Evolutionary conservation across 192 early-diverging fungal genomes (phyloP), one percentile per base, ranked within the genome.

Genomic region (Rhizophagus clarus): DNA sequence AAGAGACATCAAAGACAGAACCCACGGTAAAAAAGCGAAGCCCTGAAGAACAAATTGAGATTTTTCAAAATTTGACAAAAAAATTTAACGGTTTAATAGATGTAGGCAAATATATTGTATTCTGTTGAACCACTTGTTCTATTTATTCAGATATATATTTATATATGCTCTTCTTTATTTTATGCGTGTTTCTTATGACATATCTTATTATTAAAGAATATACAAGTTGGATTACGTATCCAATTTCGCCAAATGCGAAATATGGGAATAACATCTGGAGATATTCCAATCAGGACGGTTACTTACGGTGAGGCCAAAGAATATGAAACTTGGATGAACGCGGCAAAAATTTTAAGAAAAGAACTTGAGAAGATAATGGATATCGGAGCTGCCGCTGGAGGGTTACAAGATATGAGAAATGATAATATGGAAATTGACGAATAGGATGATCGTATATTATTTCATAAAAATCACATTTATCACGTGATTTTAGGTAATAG

Each of bases 241-340:
- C 82, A 86, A 61, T 86, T 86, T 79, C 85, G 80, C 45, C 74
- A 81, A 28, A 67, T 86, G 79, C 83, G 82, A 60, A 83, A 82
- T 29, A 81, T 83, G 22, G 85, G 85, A 0, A 86, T 86, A 60
- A 63, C 85, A 12, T 81, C 82, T 4, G 80, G 82, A 2, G 82
- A 86, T 32, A 81, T 86, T 9, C 85, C 85, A 2, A 84, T 86
- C 74, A 77, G 79, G 61, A 82, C 81, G 28, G 83, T 86, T 26
- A 80, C 83, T 4, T 86, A 86, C 73, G 85, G 85, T 0, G 85
- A 86, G 73, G 82, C 80, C 14, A 86, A 86, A 75, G 85, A 86
- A 72, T 73, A 82, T 11, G 85, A 86, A 37, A 86, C 79, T 26
- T 86, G 85, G 85, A 64, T 84, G 32, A 84, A 83, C 70, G 85